Evolutionary conservation across 2,329 filamentous ascomycete genomes (phyloP).

Genomic region (Colletotrichum truncatum): DNA sequence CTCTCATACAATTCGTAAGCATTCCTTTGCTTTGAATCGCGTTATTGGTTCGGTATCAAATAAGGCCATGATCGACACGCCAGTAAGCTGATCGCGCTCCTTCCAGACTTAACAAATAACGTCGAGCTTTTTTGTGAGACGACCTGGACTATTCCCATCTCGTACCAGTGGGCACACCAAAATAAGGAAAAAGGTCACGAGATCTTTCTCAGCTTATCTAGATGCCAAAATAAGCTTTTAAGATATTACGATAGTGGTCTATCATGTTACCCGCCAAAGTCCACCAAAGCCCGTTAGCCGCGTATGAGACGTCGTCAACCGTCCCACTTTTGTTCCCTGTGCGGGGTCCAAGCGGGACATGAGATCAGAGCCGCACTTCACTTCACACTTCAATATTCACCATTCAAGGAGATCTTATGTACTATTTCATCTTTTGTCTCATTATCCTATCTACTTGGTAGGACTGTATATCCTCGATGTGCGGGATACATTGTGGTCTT

Average conservation of each 20-base stretch:
- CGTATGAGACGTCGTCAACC: not conserved
- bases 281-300: not conserved
- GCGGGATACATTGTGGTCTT: constrained; percentile 6
- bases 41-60: no score
- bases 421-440: not conserved
- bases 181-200: constrained; percentile 10
- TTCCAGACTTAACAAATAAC: no score
- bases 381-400: not conserved
- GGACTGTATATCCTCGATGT: not conserved
- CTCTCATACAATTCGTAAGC: no score
- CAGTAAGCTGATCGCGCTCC: no score
- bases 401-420: not conserved
- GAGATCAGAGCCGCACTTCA: constrained; percentile 5
- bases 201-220: not conserved
- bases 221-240: constrained; percentile 1
- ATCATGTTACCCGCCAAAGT: not conserved
- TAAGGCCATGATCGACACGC: no score
- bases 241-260: not conserved
- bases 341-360: constrained; percentile 16
- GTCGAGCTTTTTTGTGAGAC: no score
- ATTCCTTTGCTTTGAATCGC: no score
- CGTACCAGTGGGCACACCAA: not conserved
- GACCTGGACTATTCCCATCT: no score
- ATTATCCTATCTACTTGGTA: constrained; percentile 6
- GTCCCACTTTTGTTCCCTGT: constrained; percentile 9